Evolutionary conservation across 202 grass and related monocot species (phyloP), one percentile per base, ranked within the genome.

Genomic region (Panicum virgatum): DNA sequence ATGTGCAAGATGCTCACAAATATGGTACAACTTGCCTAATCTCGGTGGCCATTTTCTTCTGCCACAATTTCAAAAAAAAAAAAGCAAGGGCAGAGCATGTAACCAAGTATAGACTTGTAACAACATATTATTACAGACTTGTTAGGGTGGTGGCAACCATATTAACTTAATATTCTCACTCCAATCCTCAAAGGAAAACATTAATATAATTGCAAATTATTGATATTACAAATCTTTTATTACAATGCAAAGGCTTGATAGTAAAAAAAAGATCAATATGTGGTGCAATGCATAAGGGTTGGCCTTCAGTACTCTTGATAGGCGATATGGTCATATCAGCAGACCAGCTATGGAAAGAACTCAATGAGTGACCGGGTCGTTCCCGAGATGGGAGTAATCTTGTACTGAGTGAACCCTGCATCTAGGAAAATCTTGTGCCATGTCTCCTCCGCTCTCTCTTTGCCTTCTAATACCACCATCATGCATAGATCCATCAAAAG

Each of bases 371-470:
- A 77, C 12, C 74, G 57, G 27, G 29, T 62, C 13, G 66, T 12
- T n/a, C 75, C 75, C 5, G 62, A 48, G 9, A 63, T n/a, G 10
- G 40, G 58, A n/a, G 9, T 77, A 46, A 77, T 63, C 58, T 63
- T 62, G 42, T 77, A 77, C 1, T 9, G 40, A 15, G 58, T 48
- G 7, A 77, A 77, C 2, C 75, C 58, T 36, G 75, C 75, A 9
- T 77, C 58, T 1, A 48, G 1, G 42, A 77, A 77, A 30, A 77
- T 22, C 58, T 4, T 47, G 0, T 32, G 18, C 58, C 75, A 77
- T 12, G 6, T 46, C 3, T 77, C 42, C 25, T 63, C 42, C 0
- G 27, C 25, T 62, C 58, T 43, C 58, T 77, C 58, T 32, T 46
- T 19, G 16, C 42, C 42, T 6, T 30, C 18, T 8, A 29, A 0